Evolutionary conservation across 2,329 filamentous ascomycete species (phyloP), one percentile per base, ranked within the genome.

Genomic region (Hirsutella rhossiliensis): DNA sequence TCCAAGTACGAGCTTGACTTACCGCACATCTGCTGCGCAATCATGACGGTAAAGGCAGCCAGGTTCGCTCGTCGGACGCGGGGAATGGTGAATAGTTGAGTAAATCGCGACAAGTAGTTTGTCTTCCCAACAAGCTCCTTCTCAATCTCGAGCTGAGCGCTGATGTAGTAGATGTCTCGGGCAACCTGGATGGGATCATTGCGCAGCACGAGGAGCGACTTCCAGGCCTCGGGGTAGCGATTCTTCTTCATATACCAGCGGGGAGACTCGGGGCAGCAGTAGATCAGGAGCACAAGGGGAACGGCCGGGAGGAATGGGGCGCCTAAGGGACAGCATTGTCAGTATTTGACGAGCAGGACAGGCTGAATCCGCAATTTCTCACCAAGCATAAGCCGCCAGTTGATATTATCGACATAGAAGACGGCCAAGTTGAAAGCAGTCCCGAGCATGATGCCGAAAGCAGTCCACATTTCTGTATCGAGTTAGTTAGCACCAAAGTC

Each of bases 41-140:
- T 77, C 86, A 94, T 94, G 55, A 92, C 84, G 3, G 79, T 80
- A 53, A 81, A 84, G 1, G 85, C 84, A 11, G 86, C 87, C 40
- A 84, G 70, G 15, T 79, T 88, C 12, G 87, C 87, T 37, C 81
- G 73, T 40, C 81, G 74, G 12, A 84, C 68, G 45, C 82, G 73
- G 1, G 82, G 79, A 43, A 86, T 71, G 23, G 78, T 82, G 57
- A 86, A 82, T 18, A 82, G 67, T 58, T 86, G 74, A 27, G 66
- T 56, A 46, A 77, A 72, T 17, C 76, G 73, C 27, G 62, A 66
- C 41, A 71, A 42, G 47, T 73, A 56, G 50, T 56, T 63, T 41
- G 58, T 64, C 5, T 62, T 56, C 2, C 65, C 64, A 11, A 62
- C 51, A 18, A 63, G 56, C 41, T 63, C 50, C 6, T 63, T 53